These are phyloP conservation scores for Yamadazyma dushanensis DNA, from an alignment of 1,139 yeast genomes.

Conservation along the genomic window DNA sequence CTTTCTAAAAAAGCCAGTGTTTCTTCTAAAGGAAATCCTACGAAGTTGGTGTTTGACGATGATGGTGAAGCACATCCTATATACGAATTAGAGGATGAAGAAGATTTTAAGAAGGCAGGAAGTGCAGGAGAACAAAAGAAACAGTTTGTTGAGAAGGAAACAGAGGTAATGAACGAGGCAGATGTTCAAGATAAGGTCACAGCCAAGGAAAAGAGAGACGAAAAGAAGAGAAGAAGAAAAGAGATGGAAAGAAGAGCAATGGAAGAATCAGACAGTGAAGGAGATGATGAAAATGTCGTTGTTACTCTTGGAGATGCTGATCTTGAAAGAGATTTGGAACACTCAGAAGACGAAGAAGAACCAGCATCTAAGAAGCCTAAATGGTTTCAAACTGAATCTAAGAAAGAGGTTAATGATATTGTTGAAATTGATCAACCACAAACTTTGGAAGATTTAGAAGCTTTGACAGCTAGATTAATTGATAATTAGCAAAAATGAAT, in stretches of 20 bases:
- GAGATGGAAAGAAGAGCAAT: slow-evolving; percentile 62
- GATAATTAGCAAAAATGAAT: slow-evolving; percentile 11
- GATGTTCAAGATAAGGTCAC: slow-evolving; percentile 77
- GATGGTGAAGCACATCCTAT: slow-evolving; percentile 90
- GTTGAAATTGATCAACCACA: slow-evolving; percentile 86
- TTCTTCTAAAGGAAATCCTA: slow-evolving; percentile 65
- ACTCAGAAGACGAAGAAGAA: slow-evolving; percentile 34
- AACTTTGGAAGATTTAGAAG: slow-evolving; percentile 90
- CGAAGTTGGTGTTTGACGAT: slow-evolving; percentile 85
- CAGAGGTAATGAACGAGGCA: slow-evolving; percentile 63
- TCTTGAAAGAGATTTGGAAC: slow-evolving; percentile 51
- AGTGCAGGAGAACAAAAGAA: slow-evolving; percentile 69
- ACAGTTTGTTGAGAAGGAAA: slow-evolving; percentile 65
- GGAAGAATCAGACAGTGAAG: slow-evolving; percentile 45
- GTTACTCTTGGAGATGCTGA: slow-evolving; percentile 31
- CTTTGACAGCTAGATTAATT: slow-evolving; percentile 71
- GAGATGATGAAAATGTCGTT: slow-evolving; percentile 27
- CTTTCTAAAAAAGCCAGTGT: slow-evolving; percentile 80
- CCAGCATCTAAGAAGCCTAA: slow-evolving; percentile 55
- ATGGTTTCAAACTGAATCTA: slow-evolving; percentile 49
- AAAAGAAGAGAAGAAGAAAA: slow-evolving; percentile 85
- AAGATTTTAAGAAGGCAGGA: slow-evolving; percentile 77
- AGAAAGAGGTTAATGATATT: slow-evolving; percentile 33
- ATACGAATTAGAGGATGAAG: slow-evolving; percentile 89
- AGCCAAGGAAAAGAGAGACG: slow-evolving; percentile 83